Evolutionary conservation across 352 stramenopile species (phyloP).

Genomic region (Globisporangium barbulae): DNA sequence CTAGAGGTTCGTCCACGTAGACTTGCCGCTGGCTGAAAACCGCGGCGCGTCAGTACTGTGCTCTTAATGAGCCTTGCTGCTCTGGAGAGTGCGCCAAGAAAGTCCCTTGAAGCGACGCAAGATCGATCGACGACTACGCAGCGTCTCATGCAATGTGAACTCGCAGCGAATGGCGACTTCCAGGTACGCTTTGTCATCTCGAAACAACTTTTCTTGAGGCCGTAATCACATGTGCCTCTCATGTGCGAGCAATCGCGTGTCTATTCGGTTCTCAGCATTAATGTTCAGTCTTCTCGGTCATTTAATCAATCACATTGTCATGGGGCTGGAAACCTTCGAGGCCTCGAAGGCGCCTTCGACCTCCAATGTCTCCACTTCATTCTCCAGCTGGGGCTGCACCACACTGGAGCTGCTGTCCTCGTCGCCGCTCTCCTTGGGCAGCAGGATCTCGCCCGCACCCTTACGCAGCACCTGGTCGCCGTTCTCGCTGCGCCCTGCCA

Average conservation of each 20-base stretch:
- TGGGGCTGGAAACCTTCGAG: not conserved
- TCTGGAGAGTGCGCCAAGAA: no score
- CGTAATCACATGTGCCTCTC: no score
- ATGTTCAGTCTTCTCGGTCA: no score
- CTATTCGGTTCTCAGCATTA: no score
- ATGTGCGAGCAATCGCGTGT: no score
- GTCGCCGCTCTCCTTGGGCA: constrained; percentile 20
- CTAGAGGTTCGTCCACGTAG: constrained; percentile 54
- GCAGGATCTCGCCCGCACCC: constrained; percentile 41
- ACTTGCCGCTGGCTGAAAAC: constrained; percentile 43
- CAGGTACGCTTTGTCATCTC: no score
- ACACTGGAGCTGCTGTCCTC: not conserved
- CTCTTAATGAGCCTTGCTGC: no score
- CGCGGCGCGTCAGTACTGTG: constrained; percentile 21
- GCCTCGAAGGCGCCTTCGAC: constrained; percentile 13
- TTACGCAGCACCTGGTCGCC: constrained; percentile 39
- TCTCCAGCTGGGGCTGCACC: not conserved
- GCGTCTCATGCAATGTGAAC: no score
- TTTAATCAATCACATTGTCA: not conserved
- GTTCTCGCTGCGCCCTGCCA: constrained; percentile 22
- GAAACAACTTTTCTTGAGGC: no score
- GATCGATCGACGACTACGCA: no score
- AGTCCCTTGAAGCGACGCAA: no score
- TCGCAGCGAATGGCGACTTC: no score
- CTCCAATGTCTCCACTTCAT: constrained; percentile 1